These are phyloP conservation scores for Trichoderma afroharzianum DNA, from an alignment of 2,329 filamentous ascomycete genomes.

Conservation along the genomic window DNA sequence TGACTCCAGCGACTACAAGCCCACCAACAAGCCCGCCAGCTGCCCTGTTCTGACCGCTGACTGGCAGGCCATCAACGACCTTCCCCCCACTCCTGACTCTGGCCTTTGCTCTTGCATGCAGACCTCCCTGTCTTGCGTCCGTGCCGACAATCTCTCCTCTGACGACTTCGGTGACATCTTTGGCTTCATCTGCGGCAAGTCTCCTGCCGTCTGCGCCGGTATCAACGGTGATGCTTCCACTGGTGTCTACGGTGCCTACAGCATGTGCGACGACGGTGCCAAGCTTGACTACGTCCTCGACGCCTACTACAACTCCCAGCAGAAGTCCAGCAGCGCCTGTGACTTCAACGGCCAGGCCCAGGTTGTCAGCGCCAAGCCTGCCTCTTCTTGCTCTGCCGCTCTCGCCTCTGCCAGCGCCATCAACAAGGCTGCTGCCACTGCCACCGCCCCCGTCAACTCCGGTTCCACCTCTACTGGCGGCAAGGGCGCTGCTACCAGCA, in stretches of 20 bases:
- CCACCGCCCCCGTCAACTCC: conserved; percentile 36
- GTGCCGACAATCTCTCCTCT: conserved; percentile 53
- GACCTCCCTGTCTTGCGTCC: conserved; percentile 66
- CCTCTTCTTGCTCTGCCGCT: conserved; percentile 52
- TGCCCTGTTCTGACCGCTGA: conserved; percentile 65
- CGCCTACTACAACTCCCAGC: conserved; percentile 63
- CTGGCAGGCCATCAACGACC: conserved; percentile 64
- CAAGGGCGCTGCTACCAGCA: conserved; percentile 25
- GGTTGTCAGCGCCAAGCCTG: conserved; percentile 46
- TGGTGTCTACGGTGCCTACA: conserved; percentile 72
- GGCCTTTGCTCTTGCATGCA: conserved; percentile 84
- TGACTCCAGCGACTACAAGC: conserved; percentile 63
- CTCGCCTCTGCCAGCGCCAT: conserved; percentile 61
- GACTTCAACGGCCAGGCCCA: conserved; percentile 66
- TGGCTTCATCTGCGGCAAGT: conserved; percentile 63
- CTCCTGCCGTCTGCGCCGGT: conserved; percentile 57
- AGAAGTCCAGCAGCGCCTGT: conserved; percentile 57
- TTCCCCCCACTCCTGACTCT: conserved; percentile 79
- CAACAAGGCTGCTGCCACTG: conserved; percentile 45
- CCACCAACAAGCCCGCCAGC: conserved; percentile 64
- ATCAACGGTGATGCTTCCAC: conserved; percentile 64
- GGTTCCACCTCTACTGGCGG: conserved; percentile 24
- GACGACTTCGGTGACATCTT: conserved; percentile 68
- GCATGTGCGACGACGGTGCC: conserved; percentile 68
- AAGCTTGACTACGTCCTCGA: conserved; percentile 73